A percentile compares a stretch with the other conserved stretches of the same genome.
These are phyloP conservation scores for Gossypium arboreum DNA, from an alignment of 345 rosid genomes.

Conservation along the genomic window DNA sequence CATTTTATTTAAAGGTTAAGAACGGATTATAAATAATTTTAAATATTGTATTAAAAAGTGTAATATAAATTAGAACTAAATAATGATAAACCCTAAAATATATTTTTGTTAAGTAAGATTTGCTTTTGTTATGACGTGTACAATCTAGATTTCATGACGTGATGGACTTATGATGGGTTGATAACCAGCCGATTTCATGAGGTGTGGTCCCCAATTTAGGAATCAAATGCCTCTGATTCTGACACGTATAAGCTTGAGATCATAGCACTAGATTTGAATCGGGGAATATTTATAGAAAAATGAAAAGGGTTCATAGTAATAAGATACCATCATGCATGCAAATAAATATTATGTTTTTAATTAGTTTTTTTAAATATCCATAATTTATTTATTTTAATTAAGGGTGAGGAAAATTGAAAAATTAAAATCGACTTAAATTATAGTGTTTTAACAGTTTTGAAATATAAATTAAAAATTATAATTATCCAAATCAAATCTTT, in stretches of 20 bases:
- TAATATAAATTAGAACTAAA: too few relatives aligned
- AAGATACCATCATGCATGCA: neutral
- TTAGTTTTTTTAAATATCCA: neutral
- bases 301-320: neutral
- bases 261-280: neutral
- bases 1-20: accelerated
- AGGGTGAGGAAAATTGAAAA: neutral
- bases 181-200: neutral
- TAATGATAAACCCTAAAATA: neutral
- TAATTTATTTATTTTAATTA: neutral
- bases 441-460: too few relatives aligned
- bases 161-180: neutral
- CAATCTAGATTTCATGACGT: neutral
- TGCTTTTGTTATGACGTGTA: neutral
- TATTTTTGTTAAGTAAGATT: neutral
- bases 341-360: neutral
- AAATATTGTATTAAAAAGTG: too few relatives aligned
- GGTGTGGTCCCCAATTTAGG: neutral
- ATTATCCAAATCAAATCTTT: too few relatives aligned
- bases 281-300: too few relatives aligned
- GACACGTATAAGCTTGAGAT: neutral
- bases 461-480: too few relatives aligned
- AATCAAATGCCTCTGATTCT: neutral
- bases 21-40: too few relatives aligned
- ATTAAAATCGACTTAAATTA: neutral